Evolutionary conservation across 2,329 filamentous ascomycete genomes (phyloP).

Genomic region (Botrytis galanthina): DNA sequence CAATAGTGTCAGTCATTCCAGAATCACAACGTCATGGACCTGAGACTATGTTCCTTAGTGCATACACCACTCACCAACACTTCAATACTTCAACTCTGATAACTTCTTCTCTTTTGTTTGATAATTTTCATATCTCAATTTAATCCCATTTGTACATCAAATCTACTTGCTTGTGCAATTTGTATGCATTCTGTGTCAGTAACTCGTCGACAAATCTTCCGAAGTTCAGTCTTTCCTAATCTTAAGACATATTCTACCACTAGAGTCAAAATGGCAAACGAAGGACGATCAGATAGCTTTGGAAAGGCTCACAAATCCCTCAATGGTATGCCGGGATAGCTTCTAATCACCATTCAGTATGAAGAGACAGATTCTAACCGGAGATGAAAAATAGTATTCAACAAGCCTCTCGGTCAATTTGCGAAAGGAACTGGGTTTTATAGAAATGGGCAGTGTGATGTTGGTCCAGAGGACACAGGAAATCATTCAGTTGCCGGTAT

Average conservation of each 20-base stretch:
- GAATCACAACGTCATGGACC: conserved; percentile 11
- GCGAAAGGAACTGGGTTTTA: conserved; percentile 59
- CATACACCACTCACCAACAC: background rate
- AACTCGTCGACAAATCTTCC: background rate
- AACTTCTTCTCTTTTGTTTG: background rate
- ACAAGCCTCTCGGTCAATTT: conserved; percentile 56
- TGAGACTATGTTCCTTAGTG: background rate
- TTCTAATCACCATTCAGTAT: background rate
- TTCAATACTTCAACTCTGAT: background rate
- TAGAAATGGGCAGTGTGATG: conserved; percentile 58
- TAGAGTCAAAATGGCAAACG: background rate
- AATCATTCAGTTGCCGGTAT: conserved; percentile 56
- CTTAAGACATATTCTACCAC: background rate
- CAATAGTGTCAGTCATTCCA: background rate
- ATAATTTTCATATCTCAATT: background rate
- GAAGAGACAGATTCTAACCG: background rate
- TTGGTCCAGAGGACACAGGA: conserved; percentile 52
- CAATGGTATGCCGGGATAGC: conserved; percentile 23
- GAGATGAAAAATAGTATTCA: conserved; percentile 47
- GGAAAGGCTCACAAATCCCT: conserved; percentile 15
- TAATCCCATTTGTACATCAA: background rate
- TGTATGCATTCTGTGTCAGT: conserved; percentile 1
- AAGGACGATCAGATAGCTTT: conserved; percentile 3
- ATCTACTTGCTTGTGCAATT: background rate
- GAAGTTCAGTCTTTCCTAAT: background rate